phyloP scores from a whole-genome alignment of 1,284 basidiomycete species.

The Leccinum angustisporum region DNA sequence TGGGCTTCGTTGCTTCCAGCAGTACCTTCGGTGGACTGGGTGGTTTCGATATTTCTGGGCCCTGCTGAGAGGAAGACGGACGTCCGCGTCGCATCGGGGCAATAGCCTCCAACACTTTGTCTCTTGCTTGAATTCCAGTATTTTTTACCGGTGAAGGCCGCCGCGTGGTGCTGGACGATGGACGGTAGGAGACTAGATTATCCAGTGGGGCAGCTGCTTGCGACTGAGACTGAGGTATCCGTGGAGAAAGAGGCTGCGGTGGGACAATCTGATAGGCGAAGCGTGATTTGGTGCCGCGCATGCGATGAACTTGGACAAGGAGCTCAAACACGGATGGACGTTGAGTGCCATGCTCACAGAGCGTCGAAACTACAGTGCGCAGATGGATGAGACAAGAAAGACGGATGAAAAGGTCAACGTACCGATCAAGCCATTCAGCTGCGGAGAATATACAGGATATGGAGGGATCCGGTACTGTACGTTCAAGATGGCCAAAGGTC shows the following conservation, averaged over 20 bases:
- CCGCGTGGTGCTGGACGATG: conserved; percentile 28
- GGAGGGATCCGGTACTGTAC: conserved; percentile 94
- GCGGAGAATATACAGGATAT: conserved; percentile 88
- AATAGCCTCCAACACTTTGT: conserved; percentile 73
- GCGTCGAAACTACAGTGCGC: conserved; percentile 68
- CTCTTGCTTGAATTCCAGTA: conserved; percentile 62
- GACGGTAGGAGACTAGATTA: conserved; percentile 42
- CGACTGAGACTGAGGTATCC: conserved; percentile 34
- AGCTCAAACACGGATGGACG: conserved; percentile 83
- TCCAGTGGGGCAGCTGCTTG: conserved; percentile 29
- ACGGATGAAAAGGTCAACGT: conserved; percentile 30
- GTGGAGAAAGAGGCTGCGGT: conserved; percentile 49
- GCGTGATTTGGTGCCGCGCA: conserved; percentile 81
- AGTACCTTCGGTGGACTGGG: conserved; percentile 40
- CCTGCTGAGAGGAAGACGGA: conserved; percentile 42
- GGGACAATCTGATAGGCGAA: conserved; percentile 64
- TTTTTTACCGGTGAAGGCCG: conserved; percentile 23
- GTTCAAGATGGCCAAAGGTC: conserved; percentile 93
- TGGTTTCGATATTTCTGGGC: conserved; percentile 36
- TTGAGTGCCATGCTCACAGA: conserved; percentile 82
- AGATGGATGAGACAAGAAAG: conserved; percentile 13
- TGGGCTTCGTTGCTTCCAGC: conserved; percentile 19
- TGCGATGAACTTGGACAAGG: conserved; percentile 71
- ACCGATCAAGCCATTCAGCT: conserved; percentile 89
- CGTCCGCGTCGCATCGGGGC: conserved; percentile 76